Base-by-base conservation (phyloP, 2,329 filamentous ascomycete species). In the Aspergillus costaricaensis region DNA sequence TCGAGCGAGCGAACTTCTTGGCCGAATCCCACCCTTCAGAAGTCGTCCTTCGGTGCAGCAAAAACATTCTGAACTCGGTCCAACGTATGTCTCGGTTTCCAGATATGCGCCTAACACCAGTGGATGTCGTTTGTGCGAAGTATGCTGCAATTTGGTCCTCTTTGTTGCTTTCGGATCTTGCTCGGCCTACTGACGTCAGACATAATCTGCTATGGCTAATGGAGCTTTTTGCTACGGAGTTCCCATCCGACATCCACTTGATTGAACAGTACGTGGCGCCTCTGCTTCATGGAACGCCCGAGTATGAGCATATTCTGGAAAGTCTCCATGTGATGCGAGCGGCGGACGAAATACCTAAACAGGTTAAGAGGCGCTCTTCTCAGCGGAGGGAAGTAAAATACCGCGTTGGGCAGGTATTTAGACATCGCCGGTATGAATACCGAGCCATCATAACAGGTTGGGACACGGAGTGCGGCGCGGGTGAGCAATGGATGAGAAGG, bases 401-500 rank as follows among this genome's bases (percentile, higher is more conserved):
- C 74, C 85, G 82, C 54, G 85, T 96, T 52, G 95, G 95, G 0
- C 90, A 96, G 68, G 84, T 96, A 6, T 96, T 98, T 72, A 84
- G 83, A 51, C 95, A 99, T 76, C 86, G 83, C 62, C 85, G 92
- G 49, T 96, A 95, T 73, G 80, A 84, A 19, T 96, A 94, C 73
- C 81, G 88, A 52, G 93, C 89, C 17, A 85, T 96, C 25, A 90
- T 99, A 60, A 91, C 90, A 14, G 93, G 93, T n/a, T 99, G 94
- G 93, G 88, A 90, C 67, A 76, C 77, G 25, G 81, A 82, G 63
- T 89, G 83, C 70, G 83, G 78, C 57, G 83, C 82, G 10, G 80
- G 81, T 54, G 87, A 88, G 66, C 82, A 81, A 61, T 90, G 83
- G 88, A 88, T 86, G 70, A 79, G 81, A 72, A 81, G 83, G 65